Evolutionary conservation across 23 red algal species (phyloP).

Genomic region (Gracilaria domingensis): DNA sequence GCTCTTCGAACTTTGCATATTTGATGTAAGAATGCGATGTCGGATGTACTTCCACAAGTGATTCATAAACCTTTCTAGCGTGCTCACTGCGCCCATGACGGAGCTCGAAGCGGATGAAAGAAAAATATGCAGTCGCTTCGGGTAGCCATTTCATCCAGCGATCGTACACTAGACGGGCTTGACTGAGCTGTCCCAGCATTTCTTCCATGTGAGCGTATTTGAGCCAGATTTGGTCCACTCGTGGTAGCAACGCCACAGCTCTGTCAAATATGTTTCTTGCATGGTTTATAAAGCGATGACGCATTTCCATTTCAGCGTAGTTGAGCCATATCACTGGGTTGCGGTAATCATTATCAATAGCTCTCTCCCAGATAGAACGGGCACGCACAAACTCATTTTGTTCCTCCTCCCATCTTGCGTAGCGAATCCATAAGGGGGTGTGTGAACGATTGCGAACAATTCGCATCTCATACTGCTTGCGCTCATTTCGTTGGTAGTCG

Average conservation of each 20-base stretch:
- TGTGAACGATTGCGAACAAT: constrained; percentile 76
- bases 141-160: constrained; percentile 93
- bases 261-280: constrained; percentile 91
- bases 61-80: constrained; percentile 78
- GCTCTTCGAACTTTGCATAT: constrained; percentile 81
- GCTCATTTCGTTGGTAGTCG: constrained; percentile 73
- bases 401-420: constrained; percentile 90
- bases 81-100: constrained; percentile 64
- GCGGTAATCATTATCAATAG: constrained; percentile 81
- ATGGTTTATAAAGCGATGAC: constrained; percentile 75
- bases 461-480: constrained; percentile 87
- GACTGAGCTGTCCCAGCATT: constrained; percentile 68
- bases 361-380: constrained; percentile 88
- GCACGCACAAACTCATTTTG: constrained; percentile 79
- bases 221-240: constrained; percentile 83
- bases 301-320: constrained; percentile 97
- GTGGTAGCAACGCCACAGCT: constrained; percentile 74
- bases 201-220: constrained; percentile 95
- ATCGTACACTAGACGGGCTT: constrained; percentile 70
- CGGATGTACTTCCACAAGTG: constrained; percentile 66
- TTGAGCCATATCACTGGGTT: constrained; percentile 80
- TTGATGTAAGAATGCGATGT: constrained; percentile 65
- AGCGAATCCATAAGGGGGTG: constrained; percentile 78
- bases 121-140: constrained; percentile 67
- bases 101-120: constrained; percentile 84